Conservation (phyloP, 2,329 filamentous ascomycete genomes). For the Pseudogymnoascus sp. region DNA sequence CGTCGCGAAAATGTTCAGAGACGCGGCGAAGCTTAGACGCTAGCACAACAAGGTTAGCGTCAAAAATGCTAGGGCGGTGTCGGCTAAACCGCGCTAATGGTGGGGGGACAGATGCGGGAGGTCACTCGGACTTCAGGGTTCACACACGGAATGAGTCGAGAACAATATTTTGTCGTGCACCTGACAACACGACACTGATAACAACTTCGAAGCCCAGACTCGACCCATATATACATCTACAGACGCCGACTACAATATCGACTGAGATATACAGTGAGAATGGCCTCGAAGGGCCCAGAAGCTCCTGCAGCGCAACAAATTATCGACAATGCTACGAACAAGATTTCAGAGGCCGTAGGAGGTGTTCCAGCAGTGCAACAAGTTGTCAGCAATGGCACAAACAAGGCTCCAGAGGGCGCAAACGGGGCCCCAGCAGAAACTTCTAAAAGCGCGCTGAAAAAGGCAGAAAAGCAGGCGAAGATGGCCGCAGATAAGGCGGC, state of each 20-base stretch:
- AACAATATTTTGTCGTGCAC: conserved; percentile 2
- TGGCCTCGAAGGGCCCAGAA: conserved; percentile 8
- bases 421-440: conserved; percentile 27
- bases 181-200: neutral
- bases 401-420: neutral
- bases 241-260: neutral
- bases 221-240: neutral
- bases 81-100: conserved; percentile 11
- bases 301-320: conserved; percentile 6
- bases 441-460: conserved; percentile 57
- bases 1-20: conserved; percentile 16
- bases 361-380: conserved; percentile 21
- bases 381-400: neutral
- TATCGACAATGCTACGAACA: neutral
- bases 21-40: conserved; percentile 16
- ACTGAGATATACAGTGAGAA: conserved; percentile 10
- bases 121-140: conserved; percentile 6
- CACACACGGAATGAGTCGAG: conserved; percentile 8
- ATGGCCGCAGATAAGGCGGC: conserved; percentile 52
- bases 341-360: conserved; percentile 3
- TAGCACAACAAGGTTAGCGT: conserved; percentile 11
- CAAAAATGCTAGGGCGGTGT: neutral
- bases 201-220: neutral
- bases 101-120: conserved; percentile 9
- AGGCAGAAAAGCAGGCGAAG: conserved; percentile 56